A percentile compares a stretch with the other conserved stretches of the same genome.
phyloP scores from a whole-genome alignment of 164 flowering plant genomes.

The Annona squamosa region DNA sequence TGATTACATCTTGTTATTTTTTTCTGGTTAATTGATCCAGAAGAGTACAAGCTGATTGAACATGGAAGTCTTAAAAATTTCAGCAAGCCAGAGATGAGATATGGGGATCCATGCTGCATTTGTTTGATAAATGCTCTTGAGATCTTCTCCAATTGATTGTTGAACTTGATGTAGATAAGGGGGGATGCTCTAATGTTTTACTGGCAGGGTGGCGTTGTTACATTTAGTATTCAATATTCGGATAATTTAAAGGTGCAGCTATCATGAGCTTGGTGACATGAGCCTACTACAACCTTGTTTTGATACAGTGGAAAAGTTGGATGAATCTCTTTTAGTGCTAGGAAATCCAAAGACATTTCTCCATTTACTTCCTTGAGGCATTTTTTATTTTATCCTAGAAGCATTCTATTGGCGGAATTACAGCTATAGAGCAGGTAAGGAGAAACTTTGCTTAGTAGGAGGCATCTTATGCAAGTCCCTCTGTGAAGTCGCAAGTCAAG shows the following conservation, averaged over 20 bases:
- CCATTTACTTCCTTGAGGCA: no score
- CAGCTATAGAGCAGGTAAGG: background rate
- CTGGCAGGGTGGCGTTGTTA: background rate
- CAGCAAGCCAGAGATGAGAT: background rate
- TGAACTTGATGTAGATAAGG: background rate
- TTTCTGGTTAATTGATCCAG: background rate
- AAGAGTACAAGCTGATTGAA: background rate
- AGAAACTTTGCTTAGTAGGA: background rate
- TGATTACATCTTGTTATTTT: slow-evolving; percentile 16
- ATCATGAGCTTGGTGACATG: background rate
- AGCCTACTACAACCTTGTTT: background rate
- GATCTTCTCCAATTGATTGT: background rate
- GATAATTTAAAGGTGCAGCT: background rate
- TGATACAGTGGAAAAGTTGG: background rate
- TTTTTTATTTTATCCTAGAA: no score
- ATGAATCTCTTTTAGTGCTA: background rate
- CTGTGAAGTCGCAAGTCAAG: background rate
- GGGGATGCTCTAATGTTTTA: background rate
- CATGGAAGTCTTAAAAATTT: background rate
- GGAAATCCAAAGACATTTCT: background rate
- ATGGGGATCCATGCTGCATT: background rate
- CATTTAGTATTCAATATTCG: background rate
- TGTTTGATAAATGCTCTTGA: background rate
- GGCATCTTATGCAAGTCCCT: background rate
- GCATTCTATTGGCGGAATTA: background rate